Evolutionary conservation across 768 basidiomycete species (phyloP).

Genomic region (Tricholoma sp.): DNA sequence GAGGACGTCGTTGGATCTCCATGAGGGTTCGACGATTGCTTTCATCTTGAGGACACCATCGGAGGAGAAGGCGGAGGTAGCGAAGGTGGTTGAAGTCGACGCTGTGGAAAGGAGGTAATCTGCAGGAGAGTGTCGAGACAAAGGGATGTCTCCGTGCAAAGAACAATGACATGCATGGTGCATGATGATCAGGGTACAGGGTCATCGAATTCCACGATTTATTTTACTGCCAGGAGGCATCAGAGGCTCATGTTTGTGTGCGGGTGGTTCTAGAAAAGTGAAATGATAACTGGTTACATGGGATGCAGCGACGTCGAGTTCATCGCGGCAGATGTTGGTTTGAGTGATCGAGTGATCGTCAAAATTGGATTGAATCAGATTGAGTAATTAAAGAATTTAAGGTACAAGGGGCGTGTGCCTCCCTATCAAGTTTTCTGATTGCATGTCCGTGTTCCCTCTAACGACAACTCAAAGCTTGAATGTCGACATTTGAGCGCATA

Average conservation of each 20-base stretch:
- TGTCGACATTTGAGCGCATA: conserved; percentile 1
- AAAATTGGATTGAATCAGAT: background rate
- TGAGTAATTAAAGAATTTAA: background rate
- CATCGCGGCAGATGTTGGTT: too few species aligned
- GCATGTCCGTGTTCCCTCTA: background rate
- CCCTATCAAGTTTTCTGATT: background rate
- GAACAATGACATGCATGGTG: too few species aligned
- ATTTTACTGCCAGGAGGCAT: too few species aligned
- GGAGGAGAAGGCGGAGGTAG: conserved; percentile 10
- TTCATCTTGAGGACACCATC: conserved; percentile 79
- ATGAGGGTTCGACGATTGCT: conserved; percentile 89
- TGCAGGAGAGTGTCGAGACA: too few species aligned
- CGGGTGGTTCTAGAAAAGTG: too few species aligned
- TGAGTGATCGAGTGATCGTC: background rate
- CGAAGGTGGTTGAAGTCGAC: background rate
- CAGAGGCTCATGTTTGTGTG: too few species aligned
- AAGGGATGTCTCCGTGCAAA: too few species aligned
- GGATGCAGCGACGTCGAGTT: too few species aligned
- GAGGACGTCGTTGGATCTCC: conserved; percentile 55
- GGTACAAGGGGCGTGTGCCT: background rate
- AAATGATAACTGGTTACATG: too few species aligned
- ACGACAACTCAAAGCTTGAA: conserved; percentile 2
- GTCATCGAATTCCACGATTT: too few species aligned
- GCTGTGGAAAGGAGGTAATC: background rate
- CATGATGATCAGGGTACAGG: too few species aligned